Conservation (phyloP, 225 moss, liverwort and hornwort genomes). For the Takakia lepidozioides region DNA sequence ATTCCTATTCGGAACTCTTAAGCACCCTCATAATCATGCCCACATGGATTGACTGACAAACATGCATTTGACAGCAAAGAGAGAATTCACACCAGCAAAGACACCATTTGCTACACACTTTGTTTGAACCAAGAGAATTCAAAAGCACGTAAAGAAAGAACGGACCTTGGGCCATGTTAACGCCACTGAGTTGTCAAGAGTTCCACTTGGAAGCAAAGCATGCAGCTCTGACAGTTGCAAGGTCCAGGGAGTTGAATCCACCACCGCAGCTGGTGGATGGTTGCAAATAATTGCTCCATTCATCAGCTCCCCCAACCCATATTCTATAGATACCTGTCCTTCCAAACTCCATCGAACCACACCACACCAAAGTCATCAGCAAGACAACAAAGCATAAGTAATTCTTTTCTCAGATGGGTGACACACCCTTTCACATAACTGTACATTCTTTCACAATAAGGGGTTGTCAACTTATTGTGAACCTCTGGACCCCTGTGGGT, state of each 20-base stretch:
- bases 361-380: not conserved
- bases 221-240: conserved; percentile 31
- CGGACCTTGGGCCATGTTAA: conserved; percentile 28
- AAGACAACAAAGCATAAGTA: not conserved
- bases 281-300: conserved; percentile 41
- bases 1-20: too few species aligned
- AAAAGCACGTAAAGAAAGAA: too few species aligned
- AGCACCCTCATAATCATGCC: not conserved
- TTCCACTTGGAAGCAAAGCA: conserved; percentile 38
- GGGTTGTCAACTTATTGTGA: too few species aligned
- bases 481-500: too few species aligned
- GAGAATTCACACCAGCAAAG: not conserved
- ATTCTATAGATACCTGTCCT: conserved; percentile 49
- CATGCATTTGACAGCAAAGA: not conserved
- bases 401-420: not conserved
- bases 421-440: not conserved
- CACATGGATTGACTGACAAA: not conserved
- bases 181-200: conserved; percentile 34
- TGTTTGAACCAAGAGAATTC: too few species aligned
- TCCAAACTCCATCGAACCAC: not conserved
- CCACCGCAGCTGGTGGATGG: conserved; percentile 25
- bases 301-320: conserved; percentile 58
- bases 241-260: conserved; percentile 24
- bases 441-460: too few species aligned
- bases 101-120: too few species aligned